These are phyloP conservation scores for Globisporangium viniferum DNA, from an alignment of 352 stramenopile species.

Conservation along the genomic window DNA sequence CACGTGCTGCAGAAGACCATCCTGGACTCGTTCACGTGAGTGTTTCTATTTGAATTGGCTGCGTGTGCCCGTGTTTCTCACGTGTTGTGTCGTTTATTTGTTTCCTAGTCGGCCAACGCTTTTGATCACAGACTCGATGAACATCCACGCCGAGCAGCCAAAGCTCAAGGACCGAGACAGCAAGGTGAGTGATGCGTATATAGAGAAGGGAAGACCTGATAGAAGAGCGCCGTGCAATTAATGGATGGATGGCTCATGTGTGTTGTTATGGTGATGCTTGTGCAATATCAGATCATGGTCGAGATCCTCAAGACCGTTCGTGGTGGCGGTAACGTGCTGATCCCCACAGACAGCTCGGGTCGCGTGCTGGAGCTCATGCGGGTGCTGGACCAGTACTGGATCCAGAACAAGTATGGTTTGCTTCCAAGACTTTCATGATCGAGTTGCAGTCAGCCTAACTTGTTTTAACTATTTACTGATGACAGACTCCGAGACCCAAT, in stretches of 20 bases:
- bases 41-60: neutral
- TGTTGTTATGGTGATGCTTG: neutral
- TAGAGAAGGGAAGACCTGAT: neutral
- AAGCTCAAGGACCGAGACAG: slow-evolving; percentile 88
- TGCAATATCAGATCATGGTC: slow-evolving; percentile 77
- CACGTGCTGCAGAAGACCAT: slow-evolving; percentile 93
- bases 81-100: neutral
- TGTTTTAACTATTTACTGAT: neutral
- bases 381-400: slow-evolving; percentile 95
- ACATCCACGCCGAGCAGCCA: slow-evolving; percentile 77
- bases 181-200: slow-evolving; percentile 37
- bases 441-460: neutral
- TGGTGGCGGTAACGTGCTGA: slow-evolving; percentile 92
- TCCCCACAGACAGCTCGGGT: slow-evolving; percentile 93
- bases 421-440: neutral
- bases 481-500: slow-evolving; percentile 80
- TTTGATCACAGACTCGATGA: slow-evolving; percentile 89
- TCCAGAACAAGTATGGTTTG: slow-evolving; percentile 82
- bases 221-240: neutral
- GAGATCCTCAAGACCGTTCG: slow-evolving; percentile 92
- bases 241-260: slow-evolving; percentile 6
- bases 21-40: slow-evolving; percentile 90
- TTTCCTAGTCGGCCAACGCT: slow-evolving; percentile 66
- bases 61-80: neutral
- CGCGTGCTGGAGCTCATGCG: slow-evolving; percentile 95